Percentiles rank a stretch among this genome's conserved stretches.
Evolutionary conservation across 2,329 filamentous ascomycete species (phyloP).

Genomic region (Aurifilum marmelostoma): DNA sequence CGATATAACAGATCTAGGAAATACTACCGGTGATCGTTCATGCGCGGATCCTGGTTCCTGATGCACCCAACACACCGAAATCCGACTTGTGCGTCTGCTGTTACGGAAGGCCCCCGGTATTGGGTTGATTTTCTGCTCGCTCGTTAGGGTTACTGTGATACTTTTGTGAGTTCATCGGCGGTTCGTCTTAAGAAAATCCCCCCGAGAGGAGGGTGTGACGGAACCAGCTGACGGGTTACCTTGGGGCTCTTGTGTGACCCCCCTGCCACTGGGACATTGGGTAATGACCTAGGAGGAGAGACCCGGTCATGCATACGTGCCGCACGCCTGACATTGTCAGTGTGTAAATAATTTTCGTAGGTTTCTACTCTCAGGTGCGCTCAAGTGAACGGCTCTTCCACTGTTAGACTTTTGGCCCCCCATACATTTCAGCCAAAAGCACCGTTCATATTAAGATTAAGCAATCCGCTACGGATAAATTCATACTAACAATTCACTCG

Average conservation of each 20-base stretch:
- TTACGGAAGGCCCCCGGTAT: not conserved
- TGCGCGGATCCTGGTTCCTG: constrained; percentile 1
- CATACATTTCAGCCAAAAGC: no score
- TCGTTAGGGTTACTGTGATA: not conserved
- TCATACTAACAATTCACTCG: no score
- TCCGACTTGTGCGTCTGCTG: not conserved
- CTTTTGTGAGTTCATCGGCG: not conserved
- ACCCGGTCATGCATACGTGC: not conserved
- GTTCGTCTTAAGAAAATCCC: not conserved
- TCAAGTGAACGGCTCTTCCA: no score
- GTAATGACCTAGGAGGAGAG: not conserved
- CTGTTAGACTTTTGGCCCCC: no score
- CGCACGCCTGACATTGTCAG: not conserved
- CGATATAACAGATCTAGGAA: not conserved
- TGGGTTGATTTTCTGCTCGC: not conserved
- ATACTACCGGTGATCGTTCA: not conserved
- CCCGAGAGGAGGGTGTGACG: not conserved
- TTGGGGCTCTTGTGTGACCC: not conserved
- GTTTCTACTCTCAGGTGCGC: no score
- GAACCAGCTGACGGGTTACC: not conserved
- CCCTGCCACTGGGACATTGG: not conserved
- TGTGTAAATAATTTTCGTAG: not conserved
- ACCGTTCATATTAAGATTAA: no score
- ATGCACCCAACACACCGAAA: not conserved
- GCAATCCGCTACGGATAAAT: no score